Evolutionary conservation across 140 eudicot species (phyloP).

Genomic region (Flaveria floridana): DNA sequence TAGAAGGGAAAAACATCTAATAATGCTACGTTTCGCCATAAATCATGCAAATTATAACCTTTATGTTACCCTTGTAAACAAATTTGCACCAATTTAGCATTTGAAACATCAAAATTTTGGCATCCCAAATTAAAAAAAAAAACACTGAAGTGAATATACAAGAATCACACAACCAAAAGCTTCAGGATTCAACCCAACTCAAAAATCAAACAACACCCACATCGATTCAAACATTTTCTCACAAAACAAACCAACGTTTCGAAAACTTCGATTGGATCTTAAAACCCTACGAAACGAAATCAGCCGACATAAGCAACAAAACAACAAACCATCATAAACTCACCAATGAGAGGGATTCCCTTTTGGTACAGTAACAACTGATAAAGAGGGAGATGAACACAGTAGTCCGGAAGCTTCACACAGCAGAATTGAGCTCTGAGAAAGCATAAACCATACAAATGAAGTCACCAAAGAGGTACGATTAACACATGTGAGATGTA

Average conservation of each 20-base stretch:
- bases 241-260: neutral
- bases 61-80: no score
- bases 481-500: neutral
- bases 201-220: slow-evolving; percentile 28
- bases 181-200: neutral
- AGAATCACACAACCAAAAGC: slow-evolving; percentile 13
- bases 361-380: slow-evolving; percentile 15
- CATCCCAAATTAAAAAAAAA: neutral
- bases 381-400: slow-evolving; percentile 17
- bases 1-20: neutral
- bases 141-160: neutral
- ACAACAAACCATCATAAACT: slow-evolving; percentile 3
- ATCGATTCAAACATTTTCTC: neutral
- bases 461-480: neutral
- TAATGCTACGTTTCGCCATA: neutral
- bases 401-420: slow-evolving; percentile 21
- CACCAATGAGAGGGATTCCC: slow-evolving; percentile 28
- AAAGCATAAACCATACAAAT: slow-evolving; percentile 15
- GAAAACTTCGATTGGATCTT: slow-evolving; percentile 19
- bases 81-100: neutral
- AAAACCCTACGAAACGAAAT: slow-evolving; percentile 21
- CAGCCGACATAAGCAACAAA: slow-evolving; percentile 10
- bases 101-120: neutral
- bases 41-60: slow-evolving; percentile 4
- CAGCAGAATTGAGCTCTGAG: slow-evolving; percentile 17